Evolutionary conservation across 164 flowering plant species (phyloP).

Genomic region (Sextonia rubra): DNA sequence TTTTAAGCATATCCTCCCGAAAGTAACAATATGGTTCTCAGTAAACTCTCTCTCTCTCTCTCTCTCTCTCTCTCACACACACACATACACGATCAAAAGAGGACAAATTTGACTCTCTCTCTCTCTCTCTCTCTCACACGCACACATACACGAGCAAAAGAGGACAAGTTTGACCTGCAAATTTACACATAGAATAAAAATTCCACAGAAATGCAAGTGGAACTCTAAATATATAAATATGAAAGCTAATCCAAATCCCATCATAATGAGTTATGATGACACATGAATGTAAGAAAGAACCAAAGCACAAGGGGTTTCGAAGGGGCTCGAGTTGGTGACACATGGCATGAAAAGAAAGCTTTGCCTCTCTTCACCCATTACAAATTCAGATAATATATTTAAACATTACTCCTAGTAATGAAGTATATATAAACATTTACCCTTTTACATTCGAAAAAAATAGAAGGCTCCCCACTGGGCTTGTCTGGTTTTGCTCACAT

Average conservation of each 20-base stretch:
- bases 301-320: background rate
- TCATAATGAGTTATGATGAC: background rate
- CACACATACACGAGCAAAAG: background rate
- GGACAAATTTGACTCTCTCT: background rate
- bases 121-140: background rate
- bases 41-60: background rate
- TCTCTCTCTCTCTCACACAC: too few species aligned
- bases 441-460: background rate
- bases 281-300: background rate
- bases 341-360: background rate
- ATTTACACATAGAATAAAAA: background rate
- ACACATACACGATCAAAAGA: background rate
- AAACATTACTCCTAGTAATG: background rate
- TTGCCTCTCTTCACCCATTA: background rate
- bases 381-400: background rate
- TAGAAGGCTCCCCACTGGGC: background rate
- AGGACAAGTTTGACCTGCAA: background rate
- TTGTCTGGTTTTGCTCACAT: background rate
- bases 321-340: background rate
- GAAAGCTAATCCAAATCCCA: background rate
- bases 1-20: background rate
- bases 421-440: background rate
- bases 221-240: background rate
- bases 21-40: background rate
- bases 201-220: background rate